Conservation (phyloP, 2,329 filamentous ascomycete genomes). For the Aspergillus sojae region DNA sequence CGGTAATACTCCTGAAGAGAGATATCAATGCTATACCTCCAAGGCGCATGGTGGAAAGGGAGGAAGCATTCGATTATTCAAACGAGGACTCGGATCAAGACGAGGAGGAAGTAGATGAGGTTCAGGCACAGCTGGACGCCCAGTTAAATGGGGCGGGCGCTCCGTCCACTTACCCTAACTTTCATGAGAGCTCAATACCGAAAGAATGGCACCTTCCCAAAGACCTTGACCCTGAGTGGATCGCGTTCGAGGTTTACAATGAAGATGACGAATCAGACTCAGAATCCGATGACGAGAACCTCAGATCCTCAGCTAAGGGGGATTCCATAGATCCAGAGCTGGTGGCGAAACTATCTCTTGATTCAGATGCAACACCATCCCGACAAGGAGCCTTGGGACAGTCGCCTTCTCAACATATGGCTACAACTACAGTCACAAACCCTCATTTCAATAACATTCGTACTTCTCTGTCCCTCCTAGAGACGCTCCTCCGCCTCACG, state of each 20-base stretch:
- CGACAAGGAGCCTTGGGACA: constrained; percentile 9
- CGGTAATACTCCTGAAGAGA: constrained; percentile 73
- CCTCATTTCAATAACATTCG: constrained; percentile 57
- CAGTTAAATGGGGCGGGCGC: constrained; percentile 32
- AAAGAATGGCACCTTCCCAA: constrained; percentile 66
- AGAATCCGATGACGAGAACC: constrained; percentile 47
- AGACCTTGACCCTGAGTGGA: constrained; percentile 85
- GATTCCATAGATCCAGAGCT: constrained; percentile 46
- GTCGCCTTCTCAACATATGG: constrained; percentile 34
- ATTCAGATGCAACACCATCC: constrained; percentile 30
- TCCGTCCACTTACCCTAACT: constrained; percentile 13
- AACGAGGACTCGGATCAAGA: constrained; percentile 32
- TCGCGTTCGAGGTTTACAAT: constrained; percentile 82
- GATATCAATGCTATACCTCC: constrained; percentile 67
- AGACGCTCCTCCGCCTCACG: constrained; percentile 83
- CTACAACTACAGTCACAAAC: constrained; percentile 47
- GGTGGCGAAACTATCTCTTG: constrained; percentile 53
- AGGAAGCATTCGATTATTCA: constrained; percentile 38
- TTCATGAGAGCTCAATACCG: constrained; percentile 35
- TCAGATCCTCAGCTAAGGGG: constrained; percentile 19
- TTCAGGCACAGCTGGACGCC: constrained; percentile 42
- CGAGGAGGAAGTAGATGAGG: constrained; percentile 44
- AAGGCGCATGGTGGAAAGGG: constrained; percentile 58
- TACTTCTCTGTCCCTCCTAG: constrained; percentile 76
- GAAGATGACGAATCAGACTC: constrained; percentile 63